Evolutionary conservation across 1,139 yeast genomes (phyloP).

Genomic region (Protomyces inouyei): DNA sequence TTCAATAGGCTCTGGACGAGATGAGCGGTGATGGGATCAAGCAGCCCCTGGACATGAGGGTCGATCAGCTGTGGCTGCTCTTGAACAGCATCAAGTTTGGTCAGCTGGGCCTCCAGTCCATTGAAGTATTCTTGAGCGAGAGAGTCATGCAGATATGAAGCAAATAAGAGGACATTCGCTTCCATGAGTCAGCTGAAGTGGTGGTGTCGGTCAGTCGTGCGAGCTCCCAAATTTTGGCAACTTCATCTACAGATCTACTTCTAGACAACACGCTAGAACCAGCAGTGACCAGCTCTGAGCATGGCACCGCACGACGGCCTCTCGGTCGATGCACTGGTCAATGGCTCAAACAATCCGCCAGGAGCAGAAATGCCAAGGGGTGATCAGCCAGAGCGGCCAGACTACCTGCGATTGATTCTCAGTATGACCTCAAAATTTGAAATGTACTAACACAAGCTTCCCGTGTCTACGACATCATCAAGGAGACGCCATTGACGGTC

Average conservation of each 20-base stretch:
- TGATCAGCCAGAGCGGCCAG: slow-evolving; percentile 8
- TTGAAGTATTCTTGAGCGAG: neutral
- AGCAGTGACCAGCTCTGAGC: neutral
- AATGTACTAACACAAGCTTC: slow-evolving; percentile 62
- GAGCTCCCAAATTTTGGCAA: neutral
- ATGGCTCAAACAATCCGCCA: neutral
- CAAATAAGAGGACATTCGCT: neutral
- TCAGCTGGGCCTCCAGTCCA: neutral
- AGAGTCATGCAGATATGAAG: neutral
- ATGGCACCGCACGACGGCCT: neutral
- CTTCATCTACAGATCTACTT: neutral
- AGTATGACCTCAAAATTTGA: neutral
- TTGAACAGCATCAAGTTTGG: slow-evolving; percentile 38
- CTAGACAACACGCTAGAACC: neutral
- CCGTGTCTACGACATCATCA: slow-evolving; percentile 87
- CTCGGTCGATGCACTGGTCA: neutral
- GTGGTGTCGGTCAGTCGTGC: neutral
- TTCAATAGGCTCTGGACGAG: slow-evolving; percentile 23
- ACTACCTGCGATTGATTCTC: slow-evolving; percentile 15
- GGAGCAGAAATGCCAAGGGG: neutral
- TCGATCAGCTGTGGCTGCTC: slow-evolving; percentile 42
- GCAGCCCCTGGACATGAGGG: slow-evolving; percentile 34
- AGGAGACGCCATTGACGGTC: slow-evolving; percentile 76
- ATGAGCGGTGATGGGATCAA: slow-evolving; percentile 32
- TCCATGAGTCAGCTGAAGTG: neutral